These are phyloP conservation scores for Botrytis pseudocinerea DNA, from an alignment of 2,329 filamentous ascomycete genomes.

Conservation along the genomic window DNA sequence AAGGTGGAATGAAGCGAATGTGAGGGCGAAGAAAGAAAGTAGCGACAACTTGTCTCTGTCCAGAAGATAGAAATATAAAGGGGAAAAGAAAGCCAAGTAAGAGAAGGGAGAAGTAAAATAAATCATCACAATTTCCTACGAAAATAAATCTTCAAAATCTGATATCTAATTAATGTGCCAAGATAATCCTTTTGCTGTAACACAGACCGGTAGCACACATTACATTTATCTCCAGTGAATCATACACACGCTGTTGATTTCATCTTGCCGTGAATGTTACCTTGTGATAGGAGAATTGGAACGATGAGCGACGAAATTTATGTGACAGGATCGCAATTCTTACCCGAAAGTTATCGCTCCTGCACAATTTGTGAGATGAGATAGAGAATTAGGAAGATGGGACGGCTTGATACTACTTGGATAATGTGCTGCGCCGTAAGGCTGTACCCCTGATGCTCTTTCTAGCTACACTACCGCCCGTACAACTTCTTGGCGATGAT, in stretches of 20 bases:
- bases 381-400: not conserved
- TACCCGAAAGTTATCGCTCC: not conserved
- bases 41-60: not conserved
- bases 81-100: not conserved
- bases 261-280: not conserved
- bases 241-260: not conserved
- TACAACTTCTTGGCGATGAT: slow-evolving; percentile 1
- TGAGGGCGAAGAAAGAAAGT: not conserved
- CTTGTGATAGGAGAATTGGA: not conserved
- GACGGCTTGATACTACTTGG: not conserved
- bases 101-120: not conserved
- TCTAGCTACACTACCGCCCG: not conserved
- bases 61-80: not conserved
- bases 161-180: not conserved
- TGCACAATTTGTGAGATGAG: not conserved
- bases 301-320: not conserved
- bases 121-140: not conserved
- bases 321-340: not conserved
- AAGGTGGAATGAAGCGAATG: slow-evolving; percentile 2
- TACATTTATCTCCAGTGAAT: not conserved
- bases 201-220: not conserved
- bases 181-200: not conserved
- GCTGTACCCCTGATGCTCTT: not conserved
- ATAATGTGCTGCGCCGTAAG: not conserved
- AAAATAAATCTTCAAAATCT: not conserved